phyloP scores from a whole-genome alignment of 345 rosid genomes.

The Hibiscus trionum region DNA sequence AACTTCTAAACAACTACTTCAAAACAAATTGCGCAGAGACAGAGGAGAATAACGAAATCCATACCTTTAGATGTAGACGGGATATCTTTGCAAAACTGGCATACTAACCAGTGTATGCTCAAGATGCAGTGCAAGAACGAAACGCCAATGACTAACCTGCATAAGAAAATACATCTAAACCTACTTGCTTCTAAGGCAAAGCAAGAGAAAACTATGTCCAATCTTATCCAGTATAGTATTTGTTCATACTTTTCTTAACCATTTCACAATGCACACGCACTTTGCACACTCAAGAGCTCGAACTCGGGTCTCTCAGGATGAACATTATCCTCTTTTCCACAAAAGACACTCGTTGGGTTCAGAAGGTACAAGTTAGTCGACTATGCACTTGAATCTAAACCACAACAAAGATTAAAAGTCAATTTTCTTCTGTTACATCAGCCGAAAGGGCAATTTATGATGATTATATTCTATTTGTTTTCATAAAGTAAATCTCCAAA shows the following conservation, averaged over 20 bases:
- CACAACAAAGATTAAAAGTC: not conserved
- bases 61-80: constrained; percentile 32
- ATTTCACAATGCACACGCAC: no score
- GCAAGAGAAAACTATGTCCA: constrained; percentile 17
- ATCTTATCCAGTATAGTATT: constrained; percentile 4
- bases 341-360: no score
- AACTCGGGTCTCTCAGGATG: no score
- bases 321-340: no score
- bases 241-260: no score
- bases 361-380: not conserved
- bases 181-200: constrained; percentile 34
- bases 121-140: constrained; percentile 13
- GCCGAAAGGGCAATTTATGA: not conserved
- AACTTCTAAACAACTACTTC: constrained; percentile 2
- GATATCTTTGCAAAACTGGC: constrained; percentile 32
- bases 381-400: not conserved
- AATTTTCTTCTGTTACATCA: not conserved
- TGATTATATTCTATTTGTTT: not conserved
- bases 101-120: constrained; percentile 18
- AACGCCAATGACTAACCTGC: constrained; percentile 51
- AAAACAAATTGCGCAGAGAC: not conserved
- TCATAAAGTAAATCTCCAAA: not conserved
- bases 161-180: constrained; percentile 47
- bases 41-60: constrained; percentile 17
- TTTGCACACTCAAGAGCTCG: no score